These are phyloP conservation scores for Collybia mongolica DNA, from an alignment of 768 basidiomycete genomes.

Conservation along the genomic window DNA sequence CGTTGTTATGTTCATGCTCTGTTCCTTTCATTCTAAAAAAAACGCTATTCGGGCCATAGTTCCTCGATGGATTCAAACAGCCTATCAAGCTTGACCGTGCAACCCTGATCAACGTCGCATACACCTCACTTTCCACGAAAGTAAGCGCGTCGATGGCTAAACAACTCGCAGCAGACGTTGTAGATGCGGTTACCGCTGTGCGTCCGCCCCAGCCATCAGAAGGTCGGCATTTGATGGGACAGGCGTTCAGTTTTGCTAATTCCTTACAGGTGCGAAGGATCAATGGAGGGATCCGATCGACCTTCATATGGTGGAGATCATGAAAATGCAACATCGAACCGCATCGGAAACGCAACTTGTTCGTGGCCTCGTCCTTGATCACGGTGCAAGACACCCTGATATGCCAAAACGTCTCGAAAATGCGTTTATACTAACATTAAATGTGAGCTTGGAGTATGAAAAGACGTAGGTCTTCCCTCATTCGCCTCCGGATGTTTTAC, in stretches of 20 bases:
- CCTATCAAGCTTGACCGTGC: conserved; percentile 78
- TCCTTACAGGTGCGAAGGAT: conserved; percentile 51
- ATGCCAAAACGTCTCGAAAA: conserved; percentile 99
- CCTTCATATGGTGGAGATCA: conserved; percentile 98
- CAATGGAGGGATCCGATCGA: conserved; percentile 90
- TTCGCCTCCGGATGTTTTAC: conserved; percentile 8
- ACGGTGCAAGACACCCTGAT: conserved; percentile 96
- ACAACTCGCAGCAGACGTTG: conserved; percentile 87
- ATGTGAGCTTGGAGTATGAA: conserved; percentile 98
- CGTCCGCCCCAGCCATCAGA: conserved; percentile 61
- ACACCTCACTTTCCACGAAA: conserved; percentile 97
- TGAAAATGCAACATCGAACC: conserved; percentile 99
- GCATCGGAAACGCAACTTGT: conserved; percentile 96
- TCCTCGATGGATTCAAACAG: conserved; percentile 89
- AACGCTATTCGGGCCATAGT: conserved; percentile 37
- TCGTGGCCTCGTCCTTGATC: conserved; percentile 94
- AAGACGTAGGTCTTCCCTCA: conserved; percentile 76
- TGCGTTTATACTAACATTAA: conserved; percentile 91
- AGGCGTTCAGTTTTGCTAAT: conserved; percentile 5
- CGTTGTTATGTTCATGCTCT: conserved; percentile 24
- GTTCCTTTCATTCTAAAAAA: conserved; percentile 4
- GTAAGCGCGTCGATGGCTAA: conserved; percentile 79
- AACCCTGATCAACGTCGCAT: conserved; percentile 88
- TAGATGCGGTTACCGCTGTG: conserved; percentile 93
- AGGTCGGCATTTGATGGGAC: conserved; percentile 38